phyloP scores from a whole-genome alignment of 1,139 yeast genomes.

The Arxiozyma heterogenica region DNA sequence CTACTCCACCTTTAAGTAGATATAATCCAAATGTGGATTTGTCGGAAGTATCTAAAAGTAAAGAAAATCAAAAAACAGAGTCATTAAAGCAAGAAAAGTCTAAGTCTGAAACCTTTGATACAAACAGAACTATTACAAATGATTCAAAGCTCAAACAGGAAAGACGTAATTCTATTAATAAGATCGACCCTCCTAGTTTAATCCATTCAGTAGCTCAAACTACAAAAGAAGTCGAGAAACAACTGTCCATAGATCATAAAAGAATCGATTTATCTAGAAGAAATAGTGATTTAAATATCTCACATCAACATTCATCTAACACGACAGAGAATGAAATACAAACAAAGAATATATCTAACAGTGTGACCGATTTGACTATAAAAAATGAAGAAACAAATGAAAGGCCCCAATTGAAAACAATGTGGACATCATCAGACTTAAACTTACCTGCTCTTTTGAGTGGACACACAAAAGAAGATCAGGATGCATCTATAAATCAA shows the following conservation, averaged over 20 bases:
- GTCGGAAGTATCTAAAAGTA: neutral
- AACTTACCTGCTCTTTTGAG: neutral
- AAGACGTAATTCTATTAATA: neutral
- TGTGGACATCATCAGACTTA: conserved; percentile 4
- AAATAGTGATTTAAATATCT: neutral
- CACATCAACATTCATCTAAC: neutral
- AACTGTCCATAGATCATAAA: conserved; percentile 13
- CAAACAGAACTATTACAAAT: neutral
- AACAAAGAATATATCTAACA: neutral
- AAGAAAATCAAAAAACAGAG: neutral
- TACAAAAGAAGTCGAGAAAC: conserved; percentile 19
- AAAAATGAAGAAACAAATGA: neutral
- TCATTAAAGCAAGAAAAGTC: neutral
- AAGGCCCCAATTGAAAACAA: neutral
- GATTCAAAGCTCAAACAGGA: neutral
- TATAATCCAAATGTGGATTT: neutral
- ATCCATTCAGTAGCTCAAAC: conserved; percentile 26
- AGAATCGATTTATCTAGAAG: conserved; percentile 8
- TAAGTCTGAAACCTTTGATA: neutral
- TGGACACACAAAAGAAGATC: neutral
- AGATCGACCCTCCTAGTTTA: conserved; percentile 14
- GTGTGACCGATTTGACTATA: neutral
- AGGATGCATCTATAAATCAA: neutral
- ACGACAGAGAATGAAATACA: neutral
- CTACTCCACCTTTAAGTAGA: neutral